phyloP scores from a whole-genome alignment of 1,284 basidiomycete species.

The Ganoderma meredithae region DNA sequence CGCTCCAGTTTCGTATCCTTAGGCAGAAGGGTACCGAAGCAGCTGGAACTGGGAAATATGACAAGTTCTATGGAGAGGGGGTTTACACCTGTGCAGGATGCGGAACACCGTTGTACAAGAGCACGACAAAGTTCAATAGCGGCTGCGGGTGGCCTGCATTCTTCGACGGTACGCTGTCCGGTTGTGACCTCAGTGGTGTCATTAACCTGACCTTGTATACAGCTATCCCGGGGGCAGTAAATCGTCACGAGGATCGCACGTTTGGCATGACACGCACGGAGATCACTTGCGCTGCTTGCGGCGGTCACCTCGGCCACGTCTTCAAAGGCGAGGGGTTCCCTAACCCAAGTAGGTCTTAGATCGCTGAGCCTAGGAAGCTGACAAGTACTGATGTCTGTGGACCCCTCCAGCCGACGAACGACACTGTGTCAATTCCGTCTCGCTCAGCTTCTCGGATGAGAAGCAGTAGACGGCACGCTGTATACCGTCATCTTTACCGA shows the following conservation, averaged over 20 bases:
- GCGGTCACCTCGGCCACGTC: slow-evolving; percentile 92
- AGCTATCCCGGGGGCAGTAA: slow-evolving; percentile 93
- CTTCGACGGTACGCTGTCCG: slow-evolving; percentile 74
- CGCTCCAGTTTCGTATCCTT: slow-evolving; percentile 80
- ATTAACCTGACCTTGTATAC: not conserved
- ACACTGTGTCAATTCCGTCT: slow-evolving; percentile 93
- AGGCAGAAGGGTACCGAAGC: slow-evolving; percentile 89
- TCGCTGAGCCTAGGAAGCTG: slow-evolving; percentile 23
- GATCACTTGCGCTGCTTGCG: slow-evolving; percentile 86
- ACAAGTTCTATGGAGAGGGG: slow-evolving; percentile 72
- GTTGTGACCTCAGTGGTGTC: not conserved
- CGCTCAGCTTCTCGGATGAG: slow-evolving; percentile 78
- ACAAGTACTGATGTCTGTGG: slow-evolving; percentile 26
- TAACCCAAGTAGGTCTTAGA: slow-evolving; percentile 65
- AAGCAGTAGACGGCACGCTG: slow-evolving; percentile 25
- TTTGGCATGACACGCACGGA: slow-evolving; percentile 71
- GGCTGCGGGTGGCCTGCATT: slow-evolving; percentile 99
- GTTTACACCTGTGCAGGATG: slow-evolving; percentile 81
- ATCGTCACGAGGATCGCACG: slow-evolving; percentile 66
- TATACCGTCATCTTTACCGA: not conserved
- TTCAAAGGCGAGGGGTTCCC: slow-evolving; percentile 89
- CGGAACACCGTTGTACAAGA: slow-evolving; percentile 81
- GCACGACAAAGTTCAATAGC: slow-evolving; percentile 90
- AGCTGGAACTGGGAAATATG: slow-evolving; percentile 80
- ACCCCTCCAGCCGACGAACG: slow-evolving; percentile 72